Conservation (phyloP, 2,329 filamentous ascomycete species). For the Blastomyces gilchristii region DNA sequence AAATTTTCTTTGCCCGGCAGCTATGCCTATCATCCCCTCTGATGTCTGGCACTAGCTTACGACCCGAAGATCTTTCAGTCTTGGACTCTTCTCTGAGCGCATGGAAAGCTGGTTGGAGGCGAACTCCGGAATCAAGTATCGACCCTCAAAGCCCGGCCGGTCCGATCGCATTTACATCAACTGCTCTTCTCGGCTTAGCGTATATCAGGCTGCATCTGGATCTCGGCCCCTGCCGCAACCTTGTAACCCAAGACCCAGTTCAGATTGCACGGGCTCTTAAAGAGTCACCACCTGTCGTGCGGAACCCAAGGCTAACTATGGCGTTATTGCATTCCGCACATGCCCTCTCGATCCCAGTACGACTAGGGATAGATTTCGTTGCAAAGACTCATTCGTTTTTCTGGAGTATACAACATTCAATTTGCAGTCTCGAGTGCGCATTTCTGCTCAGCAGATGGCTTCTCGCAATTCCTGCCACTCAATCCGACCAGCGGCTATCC, state of each 20-base stretch:
- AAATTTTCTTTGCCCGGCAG: slow-evolving; percentile 44
- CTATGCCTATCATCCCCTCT: slow-evolving; percentile 37
- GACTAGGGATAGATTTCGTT: slow-evolving; percentile 45
- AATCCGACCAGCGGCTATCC: slow-evolving; percentile 34
- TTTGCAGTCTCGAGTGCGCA: slow-evolving; percentile 46
- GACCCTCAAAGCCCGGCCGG: slow-evolving; percentile 45
- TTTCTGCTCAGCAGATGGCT: slow-evolving; percentile 40
- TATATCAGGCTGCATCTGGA: slow-evolving; percentile 41
- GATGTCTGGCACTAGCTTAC: slow-evolving; percentile 34
- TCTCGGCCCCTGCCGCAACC: slow-evolving; percentile 37
- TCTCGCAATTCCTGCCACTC: slow-evolving; percentile 35
- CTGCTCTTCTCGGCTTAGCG: slow-evolving; percentile 38
- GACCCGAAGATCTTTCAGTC: slow-evolving; percentile 35
- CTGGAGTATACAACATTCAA: slow-evolving; percentile 47
- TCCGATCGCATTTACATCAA: slow-evolving; percentile 45
- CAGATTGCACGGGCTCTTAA: slow-evolving; percentile 39
- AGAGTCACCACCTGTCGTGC: slow-evolving; percentile 34
- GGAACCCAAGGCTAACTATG: slow-evolving; percentile 39
- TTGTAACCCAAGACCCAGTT: slow-evolving; percentile 39
- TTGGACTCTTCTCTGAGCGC: slow-evolving; percentile 40
- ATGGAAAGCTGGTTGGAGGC: slow-evolving; percentile 46
- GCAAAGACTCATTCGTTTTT: slow-evolving; percentile 45
- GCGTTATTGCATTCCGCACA: slow-evolving; percentile 46
- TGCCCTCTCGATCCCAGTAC: slow-evolving; percentile 45
- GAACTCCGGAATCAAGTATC: slow-evolving; percentile 43